Percentiles rank a stretch among this genome's conserved stretches.
Conservation (phyloP, 805 yeast species). For the Saccharomycopsis sp. region DNA sequence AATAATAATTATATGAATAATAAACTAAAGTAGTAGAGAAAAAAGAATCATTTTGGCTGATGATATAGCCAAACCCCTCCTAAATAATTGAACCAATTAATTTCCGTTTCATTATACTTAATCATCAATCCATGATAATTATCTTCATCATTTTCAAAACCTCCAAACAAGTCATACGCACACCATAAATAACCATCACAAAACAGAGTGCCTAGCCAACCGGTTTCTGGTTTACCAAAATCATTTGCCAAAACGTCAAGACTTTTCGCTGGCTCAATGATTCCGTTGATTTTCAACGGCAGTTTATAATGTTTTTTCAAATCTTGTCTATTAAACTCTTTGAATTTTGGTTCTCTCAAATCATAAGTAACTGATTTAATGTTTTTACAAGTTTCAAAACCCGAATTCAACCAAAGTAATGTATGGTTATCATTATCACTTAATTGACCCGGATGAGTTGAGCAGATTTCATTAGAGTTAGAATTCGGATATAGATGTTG, state of each 20-base stretch:
- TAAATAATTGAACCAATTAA: slow-evolving; percentile 6
- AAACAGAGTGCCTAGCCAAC: slow-evolving; percentile 37
- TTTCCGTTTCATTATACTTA: slow-evolving; percentile 1
- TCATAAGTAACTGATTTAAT: slow-evolving; percentile 30
- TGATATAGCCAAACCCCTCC: slow-evolving; percentile 11
- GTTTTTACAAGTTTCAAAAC: slow-evolving; percentile 38
- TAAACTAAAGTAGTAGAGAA: background rate
- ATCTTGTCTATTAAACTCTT: slow-evolving; percentile 18
- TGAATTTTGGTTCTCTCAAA: slow-evolving; percentile 22
- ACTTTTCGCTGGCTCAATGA: slow-evolving; percentile 43
- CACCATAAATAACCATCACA: slow-evolving; percentile 48
- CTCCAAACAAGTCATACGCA: slow-evolving; percentile 44
- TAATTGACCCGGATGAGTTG: slow-evolving; percentile 37
- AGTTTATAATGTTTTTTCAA: slow-evolving; percentile 26
- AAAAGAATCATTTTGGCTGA: background rate
- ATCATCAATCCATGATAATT: slow-evolving; percentile 1
- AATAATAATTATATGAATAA: background rate
- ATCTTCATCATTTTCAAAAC: slow-evolving; percentile 1
- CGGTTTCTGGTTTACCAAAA: slow-evolving; percentile 26
- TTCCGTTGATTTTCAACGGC: slow-evolving; percentile 34
- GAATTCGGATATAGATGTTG: slow-evolving; percentile 18
- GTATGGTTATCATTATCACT: slow-evolving; percentile 31
- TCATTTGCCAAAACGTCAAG: slow-evolving; percentile 26
- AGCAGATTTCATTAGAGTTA: slow-evolving; percentile 35
- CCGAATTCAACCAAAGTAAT: slow-evolving; percentile 51